phyloP scores from a whole-genome alignment of 2,329 filamentous ascomycete genomes.

The Immersiporthe knoxdaviesiana region DNA sequence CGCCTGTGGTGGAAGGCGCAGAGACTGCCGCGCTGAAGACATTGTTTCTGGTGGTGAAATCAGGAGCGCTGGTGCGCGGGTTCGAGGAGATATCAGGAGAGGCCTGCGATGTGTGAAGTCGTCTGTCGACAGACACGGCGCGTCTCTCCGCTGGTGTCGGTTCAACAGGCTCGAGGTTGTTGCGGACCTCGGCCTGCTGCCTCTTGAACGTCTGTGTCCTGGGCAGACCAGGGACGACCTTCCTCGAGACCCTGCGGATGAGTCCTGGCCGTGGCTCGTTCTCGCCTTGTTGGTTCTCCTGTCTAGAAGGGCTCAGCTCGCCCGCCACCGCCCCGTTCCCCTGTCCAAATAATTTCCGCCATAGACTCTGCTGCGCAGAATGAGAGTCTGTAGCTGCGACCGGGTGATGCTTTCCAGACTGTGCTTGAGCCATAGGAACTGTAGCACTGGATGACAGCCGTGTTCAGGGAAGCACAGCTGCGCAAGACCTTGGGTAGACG shows the following conservation, averaged over 20 bases:
- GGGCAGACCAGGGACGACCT: slow-evolving; percentile 78
- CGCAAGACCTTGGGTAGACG: neutral
- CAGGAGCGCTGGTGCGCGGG: slow-evolving; percentile 54
- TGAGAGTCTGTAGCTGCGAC: slow-evolving; percentile 30
- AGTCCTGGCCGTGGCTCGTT: slow-evolving; percentile 42
- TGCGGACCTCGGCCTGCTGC: slow-evolving; percentile 78
- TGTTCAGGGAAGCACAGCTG: neutral
- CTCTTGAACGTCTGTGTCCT: slow-evolving; percentile 79
- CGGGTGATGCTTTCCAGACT: slow-evolving; percentile 29
- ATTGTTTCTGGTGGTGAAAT: slow-evolving; percentile 45
- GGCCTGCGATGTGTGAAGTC: slow-evolving; percentile 42
- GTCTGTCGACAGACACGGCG: slow-evolving; percentile 68
- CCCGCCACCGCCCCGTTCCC: slow-evolving; percentile 31
- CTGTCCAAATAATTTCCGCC: slow-evolving; percentile 34
- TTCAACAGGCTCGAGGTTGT: slow-evolving; percentile 69
- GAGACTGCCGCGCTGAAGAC: slow-evolving; percentile 35
- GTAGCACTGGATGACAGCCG: slow-evolving; percentile 2
- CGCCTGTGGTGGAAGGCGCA: slow-evolving; percentile 35
- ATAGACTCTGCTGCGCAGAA: slow-evolving; percentile 33
- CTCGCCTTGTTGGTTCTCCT: slow-evolving; percentile 32
- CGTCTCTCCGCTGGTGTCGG: slow-evolving; percentile 69
- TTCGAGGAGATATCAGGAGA: slow-evolving; percentile 41
- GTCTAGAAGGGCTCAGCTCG: slow-evolving; percentile 37
- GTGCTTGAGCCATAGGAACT: slow-evolving; percentile 36
- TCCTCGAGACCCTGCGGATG: slow-evolving; percentile 52